phyloP scores from a whole-genome alignment of 768 basidiomycete genomes.

The Agaricus blazei region DNA sequence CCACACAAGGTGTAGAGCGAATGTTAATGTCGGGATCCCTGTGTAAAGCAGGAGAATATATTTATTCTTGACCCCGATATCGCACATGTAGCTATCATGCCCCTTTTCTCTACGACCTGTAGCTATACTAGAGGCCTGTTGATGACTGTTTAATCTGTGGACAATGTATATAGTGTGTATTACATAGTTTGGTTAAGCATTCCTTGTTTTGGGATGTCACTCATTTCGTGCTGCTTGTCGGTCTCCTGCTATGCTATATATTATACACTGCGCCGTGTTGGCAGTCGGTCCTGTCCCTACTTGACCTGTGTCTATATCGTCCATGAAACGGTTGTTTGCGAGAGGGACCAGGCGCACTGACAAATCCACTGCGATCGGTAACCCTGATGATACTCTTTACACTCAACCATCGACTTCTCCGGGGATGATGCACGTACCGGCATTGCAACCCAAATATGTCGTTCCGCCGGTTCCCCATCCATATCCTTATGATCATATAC shows the following conservation, averaged over 20 bases:
- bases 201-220: slow-evolving; percentile 3
- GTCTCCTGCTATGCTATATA: not conserved
- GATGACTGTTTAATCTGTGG: not conserved
- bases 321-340: slow-evolving; percentile 40
- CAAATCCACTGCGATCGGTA: not conserved
- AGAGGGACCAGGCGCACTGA: slow-evolving; percentile 26
- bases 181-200: slow-evolving; percentile 5
- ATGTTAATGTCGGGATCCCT: not conserved
- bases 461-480: slow-evolving; percentile 74
- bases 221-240: not conserved
- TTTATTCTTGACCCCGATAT: not conserved
- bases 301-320: not conserved
- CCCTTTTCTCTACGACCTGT: not conserved
- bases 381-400: not conserved
- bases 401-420: not conserved
- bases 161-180: slow-evolving; percentile 4
- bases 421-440: slow-evolving; percentile 15
- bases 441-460: slow-evolving; percentile 58
- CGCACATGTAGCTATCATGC: slow-evolving; percentile 1
- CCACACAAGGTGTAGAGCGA: not conserved
- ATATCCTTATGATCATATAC: slow-evolving; percentile 63
- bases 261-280: not conserved
- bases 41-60: not conserved
- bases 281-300: not conserved
- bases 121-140: slow-evolving; percentile 5